Evolutionary conservation across 257 asterid genomes (phyloP).

Genomic region (Penstemon davidsonii): DNA sequence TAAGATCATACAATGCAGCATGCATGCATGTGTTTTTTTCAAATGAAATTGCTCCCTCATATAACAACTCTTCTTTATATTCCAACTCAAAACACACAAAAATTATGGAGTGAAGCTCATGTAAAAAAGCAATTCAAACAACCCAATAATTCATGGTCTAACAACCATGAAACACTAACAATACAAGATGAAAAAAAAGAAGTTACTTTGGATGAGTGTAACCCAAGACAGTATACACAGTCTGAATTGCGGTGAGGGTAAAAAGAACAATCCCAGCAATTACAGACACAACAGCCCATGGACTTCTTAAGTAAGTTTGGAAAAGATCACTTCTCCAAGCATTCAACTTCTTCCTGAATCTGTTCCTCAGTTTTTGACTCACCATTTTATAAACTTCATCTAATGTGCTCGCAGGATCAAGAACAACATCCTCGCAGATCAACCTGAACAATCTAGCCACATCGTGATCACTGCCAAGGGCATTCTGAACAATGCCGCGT

Average conservation of each 20-base stretch:
- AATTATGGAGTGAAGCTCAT: too few species aligned
- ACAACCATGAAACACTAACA: too few species aligned
- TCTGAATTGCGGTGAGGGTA: conserved; percentile 39
- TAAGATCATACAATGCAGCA: too few species aligned
- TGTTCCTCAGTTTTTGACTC: not conserved
- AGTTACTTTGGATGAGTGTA: conserved; percentile 9
- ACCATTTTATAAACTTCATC: conserved; percentile 16
- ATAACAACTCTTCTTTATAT: too few species aligned
- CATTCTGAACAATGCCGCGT: conserved; percentile 32
- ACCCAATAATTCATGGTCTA: too few species aligned
- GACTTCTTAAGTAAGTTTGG: conserved; percentile 41
- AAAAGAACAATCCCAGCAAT: conserved; percentile 45
- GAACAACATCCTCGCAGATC: conserved; percentile 28
- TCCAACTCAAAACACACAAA: too few species aligned
- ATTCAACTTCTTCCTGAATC: conserved; percentile 31
- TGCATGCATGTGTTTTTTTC: too few species aligned
- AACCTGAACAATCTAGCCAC: conserved; percentile 41
- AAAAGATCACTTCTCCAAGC: conserved; percentile 34
- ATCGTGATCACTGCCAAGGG: conserved; percentile 39
- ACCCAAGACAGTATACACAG: conserved; percentile 27
- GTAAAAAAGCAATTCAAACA: too few species aligned
- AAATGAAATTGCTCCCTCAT: too few species aligned
- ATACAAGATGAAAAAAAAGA: too few species aligned
- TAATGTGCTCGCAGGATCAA: conserved; percentile 30
- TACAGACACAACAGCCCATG: conserved; percentile 45